These are phyloP conservation scores for Tolypocladium amazonense DNA, from an alignment of 2,329 filamentous ascomycete species.

Conservation along the genomic window DNA sequence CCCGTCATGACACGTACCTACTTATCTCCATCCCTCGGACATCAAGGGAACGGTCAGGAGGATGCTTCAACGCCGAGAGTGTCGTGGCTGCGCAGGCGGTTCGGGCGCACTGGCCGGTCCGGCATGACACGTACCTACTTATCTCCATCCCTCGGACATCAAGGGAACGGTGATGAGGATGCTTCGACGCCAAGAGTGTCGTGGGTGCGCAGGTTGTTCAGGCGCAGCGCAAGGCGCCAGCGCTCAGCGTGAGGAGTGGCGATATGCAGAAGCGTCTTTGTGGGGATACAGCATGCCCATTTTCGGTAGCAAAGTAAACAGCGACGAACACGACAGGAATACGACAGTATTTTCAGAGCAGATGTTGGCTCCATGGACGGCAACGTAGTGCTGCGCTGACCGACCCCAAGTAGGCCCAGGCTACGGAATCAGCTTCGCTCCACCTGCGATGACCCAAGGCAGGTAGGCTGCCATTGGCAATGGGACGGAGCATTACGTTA, in stretches of 20 bases:
- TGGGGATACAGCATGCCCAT: neutral
- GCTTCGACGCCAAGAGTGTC: neutral
- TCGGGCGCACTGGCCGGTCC: no score
- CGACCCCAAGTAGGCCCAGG: no score
- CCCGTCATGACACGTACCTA: no score
- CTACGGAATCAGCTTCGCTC: no score
- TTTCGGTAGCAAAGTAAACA: neutral
- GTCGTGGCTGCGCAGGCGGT: conserved; percentile 2
- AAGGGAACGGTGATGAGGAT: neutral
- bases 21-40: no score
- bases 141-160: no score
- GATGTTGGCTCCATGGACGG: no score
- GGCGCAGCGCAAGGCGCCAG: conserved; percentile 6
- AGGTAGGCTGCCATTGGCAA: no score
- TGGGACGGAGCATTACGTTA: no score
- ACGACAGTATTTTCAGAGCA: neutral
- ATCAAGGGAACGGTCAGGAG: neutral
- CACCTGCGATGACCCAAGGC: no score
- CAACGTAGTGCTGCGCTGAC: no score
- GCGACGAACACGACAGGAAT: neutral
- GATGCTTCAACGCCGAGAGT: neutral
- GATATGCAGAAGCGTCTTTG: neutral
- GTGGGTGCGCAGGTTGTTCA: conserved; percentile 1
- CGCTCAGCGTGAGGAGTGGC: conserved; percentile 6
- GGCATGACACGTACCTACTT: no score